phyloP scores from a whole-genome alignment of 2,329 filamentous ascomycete genomes.

The Ilyonectria sp. region DNA sequence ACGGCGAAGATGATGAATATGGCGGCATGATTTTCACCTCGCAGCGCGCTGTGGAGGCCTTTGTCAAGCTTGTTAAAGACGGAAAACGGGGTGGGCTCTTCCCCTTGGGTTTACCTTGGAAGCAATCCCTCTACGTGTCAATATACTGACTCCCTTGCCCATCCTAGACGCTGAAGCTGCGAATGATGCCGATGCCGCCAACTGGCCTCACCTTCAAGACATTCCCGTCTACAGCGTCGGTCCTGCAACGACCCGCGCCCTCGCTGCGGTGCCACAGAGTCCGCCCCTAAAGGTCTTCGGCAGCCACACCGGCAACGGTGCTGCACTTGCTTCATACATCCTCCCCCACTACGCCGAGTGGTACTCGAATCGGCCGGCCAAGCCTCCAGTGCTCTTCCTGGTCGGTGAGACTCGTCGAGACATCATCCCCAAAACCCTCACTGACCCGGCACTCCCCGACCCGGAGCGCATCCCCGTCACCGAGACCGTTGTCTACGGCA shows the following conservation, averaged over 20 bases:
- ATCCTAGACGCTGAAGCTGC: constrained; percentile 31
- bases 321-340: constrained; percentile 83
- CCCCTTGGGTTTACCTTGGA: not conserved
- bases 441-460: constrained; percentile 66
- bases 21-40: constrained; percentile 89
- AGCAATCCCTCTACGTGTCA: not conserved
- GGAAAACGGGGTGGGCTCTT: constrained; percentile 55
- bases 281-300: constrained; percentile 78
- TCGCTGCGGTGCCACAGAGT: constrained; percentile 68
- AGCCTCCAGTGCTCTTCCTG: constrained; percentile 83
- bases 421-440: constrained; percentile 87
- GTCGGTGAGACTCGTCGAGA: constrained; percentile 93
- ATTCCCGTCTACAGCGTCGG: constrained; percentile 84
- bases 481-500: constrained; percentile 90
- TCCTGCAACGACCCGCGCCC: constrained; percentile 83
- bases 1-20: constrained; percentile 62
- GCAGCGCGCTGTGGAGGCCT: constrained; percentile 86
- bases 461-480: constrained; percentile 75
- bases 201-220: constrained; percentile 69
- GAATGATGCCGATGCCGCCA: constrained; percentile 7
- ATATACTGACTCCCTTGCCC: constrained; percentile 12
- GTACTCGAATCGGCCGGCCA: constrained; percentile 60
- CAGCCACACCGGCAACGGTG: constrained; percentile 87
- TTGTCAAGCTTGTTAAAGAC: constrained; percentile 73
- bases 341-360: constrained; percentile 79